Conservation (phyloP, 805 yeast species). For the Cephaloascus fragrans region DNA sequence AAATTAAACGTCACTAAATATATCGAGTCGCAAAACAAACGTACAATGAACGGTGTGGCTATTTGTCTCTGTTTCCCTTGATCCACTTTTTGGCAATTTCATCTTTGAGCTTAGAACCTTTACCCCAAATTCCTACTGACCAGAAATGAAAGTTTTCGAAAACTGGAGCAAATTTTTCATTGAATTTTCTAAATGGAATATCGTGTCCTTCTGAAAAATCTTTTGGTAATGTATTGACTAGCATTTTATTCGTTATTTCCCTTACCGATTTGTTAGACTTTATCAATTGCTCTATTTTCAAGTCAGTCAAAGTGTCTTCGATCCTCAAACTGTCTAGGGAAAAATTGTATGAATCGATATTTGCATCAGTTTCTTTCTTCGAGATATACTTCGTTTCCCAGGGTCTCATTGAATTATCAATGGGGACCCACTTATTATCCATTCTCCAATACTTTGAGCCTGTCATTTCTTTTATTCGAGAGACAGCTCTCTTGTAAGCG, state of each 20-base stretch:
- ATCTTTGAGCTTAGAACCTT: constrained; percentile 39
- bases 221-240: constrained; percentile 11
- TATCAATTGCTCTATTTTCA: not conserved
- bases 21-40: too few relatives aligned
- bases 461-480: constrained; percentile 53
- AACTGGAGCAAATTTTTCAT: constrained; percentile 23
- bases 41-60: too few relatives aligned
- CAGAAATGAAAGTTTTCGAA: constrained; percentile 46
- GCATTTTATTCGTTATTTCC: constrained; percentile 4
- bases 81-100: constrained; percentile 50
- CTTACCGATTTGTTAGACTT: constrained; percentile 2
- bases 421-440: constrained; percentile 44
- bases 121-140: constrained; percentile 60
- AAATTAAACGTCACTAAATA: too few relatives aligned
- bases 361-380: not conserved
- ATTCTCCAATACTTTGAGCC: constrained; percentile 42
- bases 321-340: too few relatives aligned
- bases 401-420: constrained; percentile 40
- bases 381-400: constrained; percentile 32
- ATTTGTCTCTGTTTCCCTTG: constrained; percentile 18
- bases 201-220: constrained; percentile 12
- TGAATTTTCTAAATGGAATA: constrained; percentile 14
- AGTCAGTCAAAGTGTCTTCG: not conserved
- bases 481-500: constrained; percentile 64
- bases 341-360: too few relatives aligned